phyloP scores from a whole-genome alignment of 1,284 basidiomycete genomes.

The Leucoagaricus sp. region DNA sequence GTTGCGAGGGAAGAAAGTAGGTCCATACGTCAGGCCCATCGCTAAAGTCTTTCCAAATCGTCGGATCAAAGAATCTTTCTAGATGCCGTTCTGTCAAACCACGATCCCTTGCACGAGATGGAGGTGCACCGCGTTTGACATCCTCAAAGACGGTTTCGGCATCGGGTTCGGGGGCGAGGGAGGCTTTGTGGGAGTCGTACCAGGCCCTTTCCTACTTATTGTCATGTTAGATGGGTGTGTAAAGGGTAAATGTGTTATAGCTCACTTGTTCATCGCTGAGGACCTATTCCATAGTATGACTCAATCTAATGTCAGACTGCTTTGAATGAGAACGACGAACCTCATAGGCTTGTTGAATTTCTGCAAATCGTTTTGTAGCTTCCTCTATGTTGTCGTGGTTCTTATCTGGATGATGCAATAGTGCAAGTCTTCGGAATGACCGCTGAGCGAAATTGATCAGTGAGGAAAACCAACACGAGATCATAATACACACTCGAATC shows the following conservation, averaged over 20 bases:
- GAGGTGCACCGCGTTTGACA: conserved; percentile 71
- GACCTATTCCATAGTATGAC: conserved; percentile 48
- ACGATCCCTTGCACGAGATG: conserved; percentile 71
- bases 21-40: conserved; percentile 64
- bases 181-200: conserved; percentile 95
- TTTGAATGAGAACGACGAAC: conserved; percentile 38
- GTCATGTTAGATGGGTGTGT: conserved; percentile 17
- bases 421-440: conserved; percentile 81
- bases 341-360: conserved; percentile 94
- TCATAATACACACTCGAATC: conserved; percentile 65
- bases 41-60: conserved; percentile 71
- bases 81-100: conserved; percentile 84
- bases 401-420: conserved; percentile 90
- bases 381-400: conserved; percentile 82
- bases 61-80: conserved; percentile 83
- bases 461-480: neutral
- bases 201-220: conserved; percentile 89
- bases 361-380: conserved; percentile 87
- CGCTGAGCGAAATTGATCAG: conserved; percentile 43
- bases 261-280: conserved; percentile 90
- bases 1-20: neutral
- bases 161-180: conserved; percentile 83
- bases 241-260: neutral
- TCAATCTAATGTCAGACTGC: conserved; percentile 8
- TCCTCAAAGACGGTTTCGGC: conserved; percentile 84